These are phyloP conservation scores for Trametes villosa DNA, from an alignment of 768 basidiomycete species.

Conservation along the genomic window DNA sequence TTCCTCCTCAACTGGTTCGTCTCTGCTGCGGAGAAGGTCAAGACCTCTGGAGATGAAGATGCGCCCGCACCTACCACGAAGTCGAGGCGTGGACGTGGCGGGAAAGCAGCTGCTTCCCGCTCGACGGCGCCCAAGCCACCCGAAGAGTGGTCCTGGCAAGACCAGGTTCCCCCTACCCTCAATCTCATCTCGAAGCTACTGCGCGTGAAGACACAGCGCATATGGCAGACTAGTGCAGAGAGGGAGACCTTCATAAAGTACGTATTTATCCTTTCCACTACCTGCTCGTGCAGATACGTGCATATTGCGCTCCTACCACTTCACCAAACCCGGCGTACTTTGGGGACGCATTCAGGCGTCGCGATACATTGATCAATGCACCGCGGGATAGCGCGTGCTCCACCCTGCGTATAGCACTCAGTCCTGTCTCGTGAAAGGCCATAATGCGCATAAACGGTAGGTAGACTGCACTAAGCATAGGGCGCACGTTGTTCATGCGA, in stretches of 20 bases:
- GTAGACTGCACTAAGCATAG: no score
- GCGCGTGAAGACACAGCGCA: constrained; percentile 66
- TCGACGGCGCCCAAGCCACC: constrained; percentile 45
- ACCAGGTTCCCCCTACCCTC: constrained; percentile 74
- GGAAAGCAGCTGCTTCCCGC: constrained; percentile 52
- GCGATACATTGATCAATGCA: no score
- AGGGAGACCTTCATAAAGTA: constrained; percentile 85
- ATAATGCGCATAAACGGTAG: no score
- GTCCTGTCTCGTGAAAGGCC: no score
- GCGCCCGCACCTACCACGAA: constrained; percentile 51
- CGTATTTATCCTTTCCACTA: constrained; percentile 34
- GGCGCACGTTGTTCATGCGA: no score
- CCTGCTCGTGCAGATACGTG: no score
- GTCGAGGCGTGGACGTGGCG: constrained; percentile 61
- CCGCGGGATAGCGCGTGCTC: no score
- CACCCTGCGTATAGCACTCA: no score
- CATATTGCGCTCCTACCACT: no score
- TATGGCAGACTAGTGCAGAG: constrained; percentile 91
- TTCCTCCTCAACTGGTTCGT: constrained; percentile 95
- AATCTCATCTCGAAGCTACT: constrained; percentile 75
- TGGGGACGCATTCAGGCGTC: no score
- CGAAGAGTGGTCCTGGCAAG: constrained; percentile 72
- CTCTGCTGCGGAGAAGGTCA: constrained; percentile 76
- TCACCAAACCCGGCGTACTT: no score
- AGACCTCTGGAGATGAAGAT: constrained; percentile 50